Percentiles rank a stretch among this genome's conserved stretches.
These are phyloP conservation scores for Linnemannia hyalina DNA, from an alignment of 192 early-diverging fungal genomes.

Conservation along the genomic window DNA sequence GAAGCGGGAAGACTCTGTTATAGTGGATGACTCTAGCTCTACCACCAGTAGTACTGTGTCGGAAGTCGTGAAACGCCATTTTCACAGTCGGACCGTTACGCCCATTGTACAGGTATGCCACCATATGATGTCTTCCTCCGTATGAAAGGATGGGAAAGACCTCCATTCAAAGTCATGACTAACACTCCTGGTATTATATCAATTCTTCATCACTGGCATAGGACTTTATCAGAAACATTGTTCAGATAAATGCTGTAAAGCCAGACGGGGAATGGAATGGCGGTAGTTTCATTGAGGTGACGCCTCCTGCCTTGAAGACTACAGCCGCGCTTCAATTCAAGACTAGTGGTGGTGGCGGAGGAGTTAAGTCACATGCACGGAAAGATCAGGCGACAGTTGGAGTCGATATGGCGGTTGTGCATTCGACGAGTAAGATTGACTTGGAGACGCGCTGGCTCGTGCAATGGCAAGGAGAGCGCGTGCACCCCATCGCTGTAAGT, in stretches of 20 bases:
- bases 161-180: background rate
- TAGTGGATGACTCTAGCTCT: background rate
- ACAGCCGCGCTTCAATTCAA: constrained; percentile 1
- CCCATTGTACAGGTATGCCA: background rate
- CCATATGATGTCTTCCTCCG: background rate
- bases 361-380: background rate
- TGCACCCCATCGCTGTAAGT: constrained; percentile 32
- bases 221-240: constrained; percentile 39
- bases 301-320: constrained; percentile 23
- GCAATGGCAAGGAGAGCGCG: constrained; percentile 49
- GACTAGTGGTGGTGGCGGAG: background rate
- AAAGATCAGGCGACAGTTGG: constrained; percentile 10
- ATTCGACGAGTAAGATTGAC: constrained; percentile 39
- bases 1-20: background rate
- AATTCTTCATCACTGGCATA: background rate
- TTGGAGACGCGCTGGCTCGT: constrained; percentile 51
- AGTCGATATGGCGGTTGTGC: constrained; percentile 44
- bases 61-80: background rate
- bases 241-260: constrained; percentile 30
- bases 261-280: constrained; percentile 13
- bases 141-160: background rate
- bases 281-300: constrained; percentile 28
- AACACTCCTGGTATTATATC: background rate
- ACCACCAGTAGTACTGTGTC: background rate
- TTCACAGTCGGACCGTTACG: background rate